Percentiles rank a stretch among this genome's conserved stretches.
These are phyloP conservation scores for Ustilago trichophora DNA, from an alignment of 1,284 basidiomycete genomes.

Conservation along the genomic window DNA sequence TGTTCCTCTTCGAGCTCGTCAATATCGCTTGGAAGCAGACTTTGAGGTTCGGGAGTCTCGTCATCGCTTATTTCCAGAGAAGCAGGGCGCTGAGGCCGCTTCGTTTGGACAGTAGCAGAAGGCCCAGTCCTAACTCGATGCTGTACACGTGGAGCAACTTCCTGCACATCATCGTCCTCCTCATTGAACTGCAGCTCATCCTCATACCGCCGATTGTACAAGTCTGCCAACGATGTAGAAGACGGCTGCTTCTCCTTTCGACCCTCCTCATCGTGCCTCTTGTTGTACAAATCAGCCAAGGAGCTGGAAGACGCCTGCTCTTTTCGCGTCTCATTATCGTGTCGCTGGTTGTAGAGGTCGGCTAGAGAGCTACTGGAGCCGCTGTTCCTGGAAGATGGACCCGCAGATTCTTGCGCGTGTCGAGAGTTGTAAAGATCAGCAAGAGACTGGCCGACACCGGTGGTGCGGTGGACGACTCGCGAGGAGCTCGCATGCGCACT, in stretches of 20 bases:
- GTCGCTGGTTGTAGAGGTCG: slow-evolving; percentile 8
- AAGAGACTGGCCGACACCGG: slow-evolving; percentile 3
- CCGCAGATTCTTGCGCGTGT: slow-evolving; percentile 9
- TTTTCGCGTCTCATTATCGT: not conserved
- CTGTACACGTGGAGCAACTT: no score
- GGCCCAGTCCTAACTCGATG: no score
- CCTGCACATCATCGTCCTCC: no score
- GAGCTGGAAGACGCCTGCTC: slow-evolving; percentile 3
- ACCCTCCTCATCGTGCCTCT: not conserved
- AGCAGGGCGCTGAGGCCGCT: no score
- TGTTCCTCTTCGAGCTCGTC: slow-evolving; percentile 9
- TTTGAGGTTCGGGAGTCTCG: not conserved
- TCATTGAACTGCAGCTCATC: slow-evolving; percentile 7
- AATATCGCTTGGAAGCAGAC: not conserved
- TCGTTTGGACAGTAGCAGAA: no score
- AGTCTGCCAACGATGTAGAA: slow-evolving; percentile 4
- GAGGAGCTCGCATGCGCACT: slow-evolving; percentile 11
- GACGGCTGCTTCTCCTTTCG: not conserved
- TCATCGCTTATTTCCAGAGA: slow-evolving; percentile 5
- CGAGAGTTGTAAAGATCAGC: slow-evolving; percentile 32
- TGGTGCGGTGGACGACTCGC: not conserved
- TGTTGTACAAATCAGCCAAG: slow-evolving; percentile 10
- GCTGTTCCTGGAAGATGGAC: not conserved
- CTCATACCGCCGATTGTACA: slow-evolving; percentile 20
- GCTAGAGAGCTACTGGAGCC: slow-evolving; percentile 2